phyloP scores from a whole-genome alignment of 768 basidiomycete genomes.

The Podaxis sp. region DNA sequence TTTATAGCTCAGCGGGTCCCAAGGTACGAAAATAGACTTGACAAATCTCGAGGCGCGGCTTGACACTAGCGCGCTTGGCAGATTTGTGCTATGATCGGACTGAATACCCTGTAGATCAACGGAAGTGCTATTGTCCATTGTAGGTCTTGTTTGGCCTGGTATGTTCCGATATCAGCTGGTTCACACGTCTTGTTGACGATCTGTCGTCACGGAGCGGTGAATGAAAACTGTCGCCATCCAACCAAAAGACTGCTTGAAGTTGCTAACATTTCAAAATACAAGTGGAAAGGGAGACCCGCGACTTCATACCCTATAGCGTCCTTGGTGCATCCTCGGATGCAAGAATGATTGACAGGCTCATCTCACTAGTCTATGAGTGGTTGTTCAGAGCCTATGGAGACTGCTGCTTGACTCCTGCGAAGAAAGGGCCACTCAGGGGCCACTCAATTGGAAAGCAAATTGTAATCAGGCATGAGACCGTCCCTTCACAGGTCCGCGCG shows the following conservation, averaged over 20 bases:
- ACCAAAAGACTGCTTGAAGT: background rate
- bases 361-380: background rate
- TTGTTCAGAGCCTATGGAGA: background rate
- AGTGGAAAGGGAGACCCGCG: background rate
- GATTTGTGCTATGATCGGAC: slow-evolving; percentile 6
- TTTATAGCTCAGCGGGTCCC: slow-evolving; percentile 7
- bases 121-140: background rate
- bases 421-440: background rate
- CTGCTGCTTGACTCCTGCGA: background rate
- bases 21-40: slow-evolving; percentile 15
- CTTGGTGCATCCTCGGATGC: background rate
- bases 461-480: background rate
- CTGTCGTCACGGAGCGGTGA: background rate
- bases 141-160: slow-evolving; percentile 3
- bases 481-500: background rate
- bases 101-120: slow-evolving; percentile 4
- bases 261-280: background rate
- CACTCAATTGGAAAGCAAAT: background rate
- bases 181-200: background rate
- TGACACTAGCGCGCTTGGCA: slow-evolving; percentile 7
- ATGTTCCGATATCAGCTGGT: background rate
- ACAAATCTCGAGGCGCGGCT: slow-evolving; percentile 11
- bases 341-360: background rate
- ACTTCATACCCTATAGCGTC: background rate
- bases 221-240: too few species aligned